Conservation (phyloP, 2,329 filamentous ascomycete species). For the Lachnum nothofagi region DNA sequence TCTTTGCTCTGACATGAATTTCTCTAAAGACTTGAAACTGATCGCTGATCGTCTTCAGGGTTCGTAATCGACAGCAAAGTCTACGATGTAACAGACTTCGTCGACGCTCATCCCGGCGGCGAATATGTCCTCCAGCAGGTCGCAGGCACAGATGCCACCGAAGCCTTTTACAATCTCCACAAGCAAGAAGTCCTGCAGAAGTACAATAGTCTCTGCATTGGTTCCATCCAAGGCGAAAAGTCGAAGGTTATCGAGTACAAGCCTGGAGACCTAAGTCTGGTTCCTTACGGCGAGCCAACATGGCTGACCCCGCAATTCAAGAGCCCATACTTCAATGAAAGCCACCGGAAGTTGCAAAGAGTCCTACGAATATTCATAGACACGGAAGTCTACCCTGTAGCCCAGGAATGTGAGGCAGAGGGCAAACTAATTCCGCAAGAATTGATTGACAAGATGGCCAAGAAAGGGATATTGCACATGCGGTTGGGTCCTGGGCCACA, state of each 20-base stretch:
- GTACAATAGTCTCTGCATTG: slow-evolving; percentile 70
- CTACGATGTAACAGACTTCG: slow-evolving; percentile 80
- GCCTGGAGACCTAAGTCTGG: slow-evolving; percentile 66
- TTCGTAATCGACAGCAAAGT: slow-evolving; percentile 82
- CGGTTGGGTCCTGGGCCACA: slow-evolving; percentile 78
- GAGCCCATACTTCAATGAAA: slow-evolving; percentile 74
- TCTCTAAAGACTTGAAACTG: neutral
- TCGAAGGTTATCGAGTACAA: slow-evolving; percentile 66
- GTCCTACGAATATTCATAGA: slow-evolving; percentile 72
- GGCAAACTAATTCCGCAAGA: slow-evolving; percentile 66
- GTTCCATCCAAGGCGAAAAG: slow-evolving; percentile 68
- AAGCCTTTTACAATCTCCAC: slow-evolving; percentile 87
- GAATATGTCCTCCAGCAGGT: slow-evolving; percentile 74
- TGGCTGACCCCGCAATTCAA: slow-evolving; percentile 77
- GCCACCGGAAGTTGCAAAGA: slow-evolving; percentile 62
- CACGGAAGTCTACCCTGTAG: slow-evolving; percentile 65
- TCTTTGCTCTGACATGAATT: neutral
- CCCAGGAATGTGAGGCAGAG: slow-evolving; percentile 67
- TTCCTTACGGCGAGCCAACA: slow-evolving; percentile 80
- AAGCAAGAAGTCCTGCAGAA: slow-evolving; percentile 82
- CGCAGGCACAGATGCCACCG: slow-evolving; percentile 74
- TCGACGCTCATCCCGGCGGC: slow-evolving; percentile 77
- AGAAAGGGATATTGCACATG: slow-evolving; percentile 71
- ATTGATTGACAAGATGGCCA: slow-evolving; percentile 74
- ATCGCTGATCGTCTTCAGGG: slow-evolving; percentile 41